phyloP scores from a whole-genome alignment of 257 asterid genomes.

The Nicotiana noctiflora region DNA sequence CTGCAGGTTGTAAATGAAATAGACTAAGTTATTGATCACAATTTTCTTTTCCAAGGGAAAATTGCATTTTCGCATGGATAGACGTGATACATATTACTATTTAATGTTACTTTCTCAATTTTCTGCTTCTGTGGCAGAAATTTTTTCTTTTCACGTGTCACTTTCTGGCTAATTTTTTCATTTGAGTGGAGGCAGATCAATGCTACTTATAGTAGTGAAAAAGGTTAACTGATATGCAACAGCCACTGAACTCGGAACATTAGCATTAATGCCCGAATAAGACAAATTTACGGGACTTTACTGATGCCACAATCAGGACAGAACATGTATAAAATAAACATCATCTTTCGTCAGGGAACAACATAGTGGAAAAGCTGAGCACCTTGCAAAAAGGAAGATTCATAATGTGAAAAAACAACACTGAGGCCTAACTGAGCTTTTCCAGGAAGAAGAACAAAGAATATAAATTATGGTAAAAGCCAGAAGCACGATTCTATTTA shows the following conservation, averaged over 20 bases:
- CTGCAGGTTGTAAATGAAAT: slow-evolving; percentile 31
- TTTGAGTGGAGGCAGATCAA: background rate
- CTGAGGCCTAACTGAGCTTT: slow-evolving; percentile 12
- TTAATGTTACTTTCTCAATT: background rate
- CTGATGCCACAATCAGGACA: slow-evolving; percentile 11
- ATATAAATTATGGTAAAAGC: slow-evolving; percentile 1
- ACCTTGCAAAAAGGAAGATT: slow-evolving; percentile 34
- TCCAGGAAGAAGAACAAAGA: background rate
- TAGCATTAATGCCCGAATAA: background rate
- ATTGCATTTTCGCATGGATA: background rate
- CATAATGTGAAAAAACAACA: slow-evolving; percentile 49
- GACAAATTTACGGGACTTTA: slow-evolving; percentile 1
- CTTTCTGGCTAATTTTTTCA: background rate
- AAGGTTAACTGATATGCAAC: background rate
- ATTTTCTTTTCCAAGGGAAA: background rate
- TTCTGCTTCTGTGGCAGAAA: background rate
- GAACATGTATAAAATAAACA: slow-evolving; percentile 15
- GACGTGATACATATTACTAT: background rate
- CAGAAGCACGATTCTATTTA: slow-evolving; percentile 24
- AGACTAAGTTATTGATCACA: background rate
- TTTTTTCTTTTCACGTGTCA: background rate
- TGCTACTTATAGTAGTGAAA: slow-evolving; percentile 1
- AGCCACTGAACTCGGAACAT: background rate
- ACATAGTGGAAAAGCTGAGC: slow-evolving; percentile 26
- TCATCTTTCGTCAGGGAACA: slow-evolving; percentile 14